Conservation (phyloP, 2,329 filamentous ascomycete genomes). For the Fusarium temperatum region DNA sequence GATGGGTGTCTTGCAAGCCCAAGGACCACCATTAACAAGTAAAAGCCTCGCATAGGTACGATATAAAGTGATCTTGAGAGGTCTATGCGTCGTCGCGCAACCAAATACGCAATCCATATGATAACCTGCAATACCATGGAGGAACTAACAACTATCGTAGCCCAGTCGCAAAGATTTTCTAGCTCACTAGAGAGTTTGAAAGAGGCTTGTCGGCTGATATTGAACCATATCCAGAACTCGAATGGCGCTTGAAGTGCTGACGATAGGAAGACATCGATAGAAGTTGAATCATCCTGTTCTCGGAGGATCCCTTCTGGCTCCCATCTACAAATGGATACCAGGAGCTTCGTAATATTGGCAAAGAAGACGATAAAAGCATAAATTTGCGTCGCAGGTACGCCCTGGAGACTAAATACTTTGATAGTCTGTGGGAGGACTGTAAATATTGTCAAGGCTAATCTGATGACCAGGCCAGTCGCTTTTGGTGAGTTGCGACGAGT, state of each 20-base stretch:
- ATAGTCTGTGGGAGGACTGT: not conserved
- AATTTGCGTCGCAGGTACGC: not conserved
- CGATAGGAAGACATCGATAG: accelerated
- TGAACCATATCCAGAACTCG: slow-evolving; percentile 9
- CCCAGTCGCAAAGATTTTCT: not conserved
- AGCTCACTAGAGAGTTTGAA: accelerated
- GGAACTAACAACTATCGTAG: accelerated
- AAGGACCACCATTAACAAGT: accelerated
- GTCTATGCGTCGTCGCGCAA: not conserved
- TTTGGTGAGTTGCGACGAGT: not conserved
- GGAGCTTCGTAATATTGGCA: not conserved
- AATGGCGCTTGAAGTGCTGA: not conserved
- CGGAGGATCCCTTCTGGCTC: not conserved
- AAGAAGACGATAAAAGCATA: slow-evolving; percentile 3
- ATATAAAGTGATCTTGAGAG: not conserved
- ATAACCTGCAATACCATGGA: not conserved
- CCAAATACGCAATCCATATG: not conserved
- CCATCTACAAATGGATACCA: not conserved
- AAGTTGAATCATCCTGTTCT: accelerated
- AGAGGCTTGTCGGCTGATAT: not conserved
- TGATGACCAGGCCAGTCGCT: not conserved
- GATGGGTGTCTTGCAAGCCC: not conserved
- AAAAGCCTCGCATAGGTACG: not conserved
- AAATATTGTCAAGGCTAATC: not conserved
- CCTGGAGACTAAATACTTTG: not conserved